Evolutionary conservation across 169 alveolate species (phyloP), one percentile per base, ranked within the genome.

Genomic region (Amoebophrya sp.): DNA sequence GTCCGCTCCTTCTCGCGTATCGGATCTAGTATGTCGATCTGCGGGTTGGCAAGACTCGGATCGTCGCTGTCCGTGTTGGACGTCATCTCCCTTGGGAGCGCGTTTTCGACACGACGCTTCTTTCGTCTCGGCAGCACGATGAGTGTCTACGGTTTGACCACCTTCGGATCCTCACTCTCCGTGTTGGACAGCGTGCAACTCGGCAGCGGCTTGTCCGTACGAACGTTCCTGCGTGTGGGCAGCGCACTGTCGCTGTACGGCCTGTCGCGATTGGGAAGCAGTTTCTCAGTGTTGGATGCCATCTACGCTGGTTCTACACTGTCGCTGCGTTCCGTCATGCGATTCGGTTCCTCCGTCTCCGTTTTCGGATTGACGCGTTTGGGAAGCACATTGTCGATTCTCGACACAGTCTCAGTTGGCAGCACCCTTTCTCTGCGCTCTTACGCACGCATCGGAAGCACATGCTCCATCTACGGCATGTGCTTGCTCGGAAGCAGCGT

Each of bases 251-350:
- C 91, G 40, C 77, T 41, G 65, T 40, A 23, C 18, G 65, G 91
- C 36, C 0, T 40, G 76, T 23, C 91, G 38, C 6, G 53, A 24
- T 38, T 89, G 33, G 91, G 91, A 40, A 12, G 77, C 33, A n/a
- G 39, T 2, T 41, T 89, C 34, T 39, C 65, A 33, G 65, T 41
- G 0, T 26, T 89, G 14, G 91, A 41, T 40, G 76, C 41, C 40
- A 41, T 41, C 53, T 41, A 18, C 40, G 36, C 41, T 10, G 91
- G 91, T 0, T 89, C 91, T 54, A 89, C 76, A 1, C 91, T 89
- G 6, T 89, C 91, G 26, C 91, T 89, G 40, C 91, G 91, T 6
- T 89, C 91, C 36, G 41, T 89, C 40, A 89, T 41, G 91, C 47
- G 91, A 33, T 26, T 89, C 38, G 91, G 91, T 41, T 40, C 77